Conservation (phyloP, 2,329 filamentous ascomycete genomes). For the Talaromyces sp. region DNA sequence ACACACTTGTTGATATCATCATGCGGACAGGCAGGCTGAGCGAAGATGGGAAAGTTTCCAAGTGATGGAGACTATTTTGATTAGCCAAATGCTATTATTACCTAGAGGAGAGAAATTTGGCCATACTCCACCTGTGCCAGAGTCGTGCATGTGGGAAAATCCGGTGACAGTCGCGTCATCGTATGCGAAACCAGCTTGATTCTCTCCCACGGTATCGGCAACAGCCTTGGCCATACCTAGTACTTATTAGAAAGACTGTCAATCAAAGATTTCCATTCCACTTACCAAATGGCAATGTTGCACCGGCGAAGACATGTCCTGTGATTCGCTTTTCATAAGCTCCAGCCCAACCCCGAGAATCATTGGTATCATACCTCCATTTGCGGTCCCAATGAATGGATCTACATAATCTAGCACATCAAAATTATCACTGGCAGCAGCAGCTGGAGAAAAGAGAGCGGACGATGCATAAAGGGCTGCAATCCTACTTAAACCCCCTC, state of each 20-base stretch:
- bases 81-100: background rate
- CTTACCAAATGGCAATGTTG: slow-evolving; percentile 56
- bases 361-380: slow-evolving; percentile 47
- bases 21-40: slow-evolving; percentile 63
- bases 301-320: slow-evolving; percentile 62
- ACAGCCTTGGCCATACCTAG: slow-evolving; percentile 59
- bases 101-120: background rate
- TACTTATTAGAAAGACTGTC: background rate
- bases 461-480: slow-evolving; percentile 14
- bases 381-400: slow-evolving; percentile 58
- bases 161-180: slow-evolving; percentile 55
- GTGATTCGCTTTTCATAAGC: no score
- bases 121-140: slow-evolving; percentile 52
- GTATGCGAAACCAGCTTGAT: slow-evolving; percentile 60
- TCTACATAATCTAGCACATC: slow-evolving; percentile 50
- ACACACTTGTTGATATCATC: slow-evolving; percentile 65
- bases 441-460: slow-evolving; percentile 2
- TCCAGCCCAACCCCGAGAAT: no score
- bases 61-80: slow-evolving; percentile 57
- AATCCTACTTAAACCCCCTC: slow-evolving; percentile 5
- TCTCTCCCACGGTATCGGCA: slow-evolving; percentile 56
- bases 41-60: slow-evolving; percentile 74
- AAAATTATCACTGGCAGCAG: slow-evolving; percentile 8
- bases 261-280: background rate
- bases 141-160: slow-evolving; percentile 58